Evolutionary conservation across 345 rosid species (phyloP).

Genomic region (Populus simonii): DNA sequence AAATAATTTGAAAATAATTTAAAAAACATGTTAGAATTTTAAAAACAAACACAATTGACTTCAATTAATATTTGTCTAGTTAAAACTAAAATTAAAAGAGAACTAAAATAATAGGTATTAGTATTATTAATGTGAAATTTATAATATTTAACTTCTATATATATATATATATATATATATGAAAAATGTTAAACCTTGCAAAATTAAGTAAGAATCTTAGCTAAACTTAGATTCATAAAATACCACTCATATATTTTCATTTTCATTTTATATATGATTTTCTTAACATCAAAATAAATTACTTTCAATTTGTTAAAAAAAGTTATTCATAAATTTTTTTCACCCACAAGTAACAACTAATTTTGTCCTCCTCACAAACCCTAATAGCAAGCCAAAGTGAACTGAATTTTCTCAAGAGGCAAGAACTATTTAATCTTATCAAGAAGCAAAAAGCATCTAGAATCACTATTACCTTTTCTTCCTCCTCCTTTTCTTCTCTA

Average conservation of each 20-base stretch:
- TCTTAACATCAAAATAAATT: neutral
- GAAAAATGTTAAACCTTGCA: no score
- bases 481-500: neutral
- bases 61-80: neutral
- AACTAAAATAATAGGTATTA: no score
- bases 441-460: neutral
- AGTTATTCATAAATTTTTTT: neutral
- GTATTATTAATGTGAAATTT: no score
- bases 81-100: no score
- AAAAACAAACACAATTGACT: no score
- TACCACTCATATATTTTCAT: neutral
- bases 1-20: accelerated
- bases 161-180: no score
- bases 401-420: neutral
- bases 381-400: neutral
- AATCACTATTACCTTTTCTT: neutral
- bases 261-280: no score
- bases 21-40: no score
- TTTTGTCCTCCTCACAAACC: neutral
- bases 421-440: neutral
- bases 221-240: neutral
- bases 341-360: neutral
- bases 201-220: no score
- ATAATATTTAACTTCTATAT: no score
- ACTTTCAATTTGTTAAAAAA: no score